Evolutionary conservation across 352 stramenopile species (phyloP).

Genomic region (Globisporangium echinulatum): DNA sequence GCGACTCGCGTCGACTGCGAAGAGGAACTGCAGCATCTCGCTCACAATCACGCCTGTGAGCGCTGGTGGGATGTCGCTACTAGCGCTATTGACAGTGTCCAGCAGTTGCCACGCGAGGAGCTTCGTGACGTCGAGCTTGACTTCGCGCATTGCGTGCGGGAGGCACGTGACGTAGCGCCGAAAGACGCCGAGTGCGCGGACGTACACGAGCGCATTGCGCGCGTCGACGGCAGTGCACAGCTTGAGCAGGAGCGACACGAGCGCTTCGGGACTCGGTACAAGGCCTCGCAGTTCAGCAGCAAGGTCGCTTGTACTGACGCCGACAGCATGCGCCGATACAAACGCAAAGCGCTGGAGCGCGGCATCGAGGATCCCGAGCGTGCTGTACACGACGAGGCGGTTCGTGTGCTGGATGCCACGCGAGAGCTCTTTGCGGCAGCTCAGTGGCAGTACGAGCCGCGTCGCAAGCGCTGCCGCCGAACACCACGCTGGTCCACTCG

Average conservation of each 20-base stretch:
- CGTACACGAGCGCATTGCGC: conserved; percentile 48
- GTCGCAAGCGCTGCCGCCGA: conserved; percentile 44
- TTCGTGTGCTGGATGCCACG: conserved; percentile 73
- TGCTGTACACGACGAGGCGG: conserved; percentile 68
- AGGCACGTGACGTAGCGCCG: conserved; percentile 71
- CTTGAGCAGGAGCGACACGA: conserved; percentile 76
- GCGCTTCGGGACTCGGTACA: conserved; percentile 66
- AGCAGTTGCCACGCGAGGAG: conserved; percentile 57
- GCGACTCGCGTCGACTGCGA: conserved; percentile 45
- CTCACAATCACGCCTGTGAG: conserved; percentile 54
- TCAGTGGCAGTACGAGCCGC: conserved; percentile 61
- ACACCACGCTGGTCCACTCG: conserved; percentile 26
- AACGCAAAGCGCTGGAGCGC: conserved; percentile 48
- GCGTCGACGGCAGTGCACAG: conserved; percentile 38
- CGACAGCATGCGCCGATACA: conserved; percentile 18
- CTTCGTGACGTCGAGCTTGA: conserved; percentile 85
- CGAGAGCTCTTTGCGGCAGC: conserved; percentile 73
- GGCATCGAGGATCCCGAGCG: conserved; percentile 59
- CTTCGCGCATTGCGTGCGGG: conserved; percentile 64
- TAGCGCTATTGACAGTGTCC: conserved; percentile 8
- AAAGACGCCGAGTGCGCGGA: conserved; percentile 67
- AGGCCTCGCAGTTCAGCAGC: conserved; percentile 63
- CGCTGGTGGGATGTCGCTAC: conserved; percentile 1
- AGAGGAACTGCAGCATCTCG: conserved; percentile 66
- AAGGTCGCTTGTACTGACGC: conserved; percentile 24